Evolutionary conservation across 2,329 filamentous ascomycete species (phyloP), one percentile per base, ranked within the genome.

Genomic region (Trichoderma sp.): DNA sequence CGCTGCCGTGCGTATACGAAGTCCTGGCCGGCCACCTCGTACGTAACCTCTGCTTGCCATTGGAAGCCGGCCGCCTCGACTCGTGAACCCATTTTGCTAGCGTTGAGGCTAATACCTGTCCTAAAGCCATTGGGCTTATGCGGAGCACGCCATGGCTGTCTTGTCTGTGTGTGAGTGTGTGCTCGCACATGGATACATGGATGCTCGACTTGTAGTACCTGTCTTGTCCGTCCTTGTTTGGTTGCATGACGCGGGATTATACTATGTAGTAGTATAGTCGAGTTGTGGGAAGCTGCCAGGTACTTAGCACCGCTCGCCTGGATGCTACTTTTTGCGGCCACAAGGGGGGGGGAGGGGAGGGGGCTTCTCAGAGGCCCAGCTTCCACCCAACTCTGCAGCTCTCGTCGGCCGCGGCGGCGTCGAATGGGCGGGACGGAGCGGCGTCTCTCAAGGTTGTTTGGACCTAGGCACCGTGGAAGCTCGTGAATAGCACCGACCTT

Each of bases 141-240:
- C 48, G 60, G 60, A 64, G 60, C 60, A 54, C 48, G 60, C 34
- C 60, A 53, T 22, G 60, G 34, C 17, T 54, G 52, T 32, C 29
- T 54, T 4, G 3, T 37, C 48, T 29, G n/a, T 13, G 27, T 29
- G n/a, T 13, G 27, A 3, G 15, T 37, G 19, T 22, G 39, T n/a
- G n/a, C 12, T 17, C n/a, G 50, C 15, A 19, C 50, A 53, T 34
- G 15, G 50, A 19, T 8, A n/a, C 39, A 42, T n/a, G 39, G 13
- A 8, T 15, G 5, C 17, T 3, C 12, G 35, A 34, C 35, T 58
- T n/a, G n/a, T n/a, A n/a, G n/a, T n/a, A n/a, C n/a, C 42, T 9
- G 42, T n/a, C 42, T 48, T 48, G 19, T 9, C 19, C 22, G 42
- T 48, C 42, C 42, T 48, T 1, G n/a, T n/a, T 35, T 37, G 45